These are phyloP conservation scores for Zygoascus hellenicus DNA, from an alignment of 1,139 yeast genomes.

Conservation along the genomic window DNA sequence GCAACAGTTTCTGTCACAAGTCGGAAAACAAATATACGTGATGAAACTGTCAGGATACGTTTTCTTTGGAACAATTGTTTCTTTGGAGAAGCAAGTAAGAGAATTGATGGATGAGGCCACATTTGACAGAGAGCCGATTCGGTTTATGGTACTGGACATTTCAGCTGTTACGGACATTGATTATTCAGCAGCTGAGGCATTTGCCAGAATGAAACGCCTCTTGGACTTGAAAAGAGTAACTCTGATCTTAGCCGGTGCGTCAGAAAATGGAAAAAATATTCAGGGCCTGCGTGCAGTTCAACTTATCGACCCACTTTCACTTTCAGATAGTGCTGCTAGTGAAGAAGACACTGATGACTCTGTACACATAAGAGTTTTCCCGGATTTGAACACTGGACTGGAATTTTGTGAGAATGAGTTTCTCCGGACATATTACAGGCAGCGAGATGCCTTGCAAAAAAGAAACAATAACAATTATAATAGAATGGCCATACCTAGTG, in stretches of 20 bases:
- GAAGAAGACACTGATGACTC: conserved; percentile 14
- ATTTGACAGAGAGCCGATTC: conserved; percentile 48
- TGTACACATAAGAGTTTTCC: conserved; percentile 51
- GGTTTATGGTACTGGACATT: conserved; percentile 79
- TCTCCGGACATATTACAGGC: conserved; percentile 56
- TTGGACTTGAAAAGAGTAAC: conserved; percentile 64
- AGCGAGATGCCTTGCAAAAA: conserved; percentile 22
- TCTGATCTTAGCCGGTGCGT: conserved; percentile 74
- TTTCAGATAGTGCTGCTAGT: conserved; percentile 33
- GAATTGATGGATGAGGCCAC: conserved; percentile 51
- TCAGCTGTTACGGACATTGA: conserved; percentile 78
- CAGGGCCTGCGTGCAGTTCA: conserved; percentile 26
- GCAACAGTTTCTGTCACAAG: conserved; percentile 74
- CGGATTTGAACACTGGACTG: conserved; percentile 75
- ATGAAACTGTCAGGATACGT: conserved; percentile 81
- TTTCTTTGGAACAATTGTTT: conserved; percentile 92
- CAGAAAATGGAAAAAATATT: conserved; percentile 51
- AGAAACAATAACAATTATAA: not conserved
- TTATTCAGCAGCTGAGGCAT: conserved; percentile 95
- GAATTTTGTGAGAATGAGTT: conserved; percentile 97
- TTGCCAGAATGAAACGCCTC: conserved; percentile 77
- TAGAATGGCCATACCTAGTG: conserved; percentile 5
- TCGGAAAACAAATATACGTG: conserved; percentile 87
- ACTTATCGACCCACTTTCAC: conserved; percentile 12
- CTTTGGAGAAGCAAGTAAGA: conserved; percentile 73